Conservation (phyloP, 306 rosid genomes). For the Cyclanthera cordifolia region DNA sequence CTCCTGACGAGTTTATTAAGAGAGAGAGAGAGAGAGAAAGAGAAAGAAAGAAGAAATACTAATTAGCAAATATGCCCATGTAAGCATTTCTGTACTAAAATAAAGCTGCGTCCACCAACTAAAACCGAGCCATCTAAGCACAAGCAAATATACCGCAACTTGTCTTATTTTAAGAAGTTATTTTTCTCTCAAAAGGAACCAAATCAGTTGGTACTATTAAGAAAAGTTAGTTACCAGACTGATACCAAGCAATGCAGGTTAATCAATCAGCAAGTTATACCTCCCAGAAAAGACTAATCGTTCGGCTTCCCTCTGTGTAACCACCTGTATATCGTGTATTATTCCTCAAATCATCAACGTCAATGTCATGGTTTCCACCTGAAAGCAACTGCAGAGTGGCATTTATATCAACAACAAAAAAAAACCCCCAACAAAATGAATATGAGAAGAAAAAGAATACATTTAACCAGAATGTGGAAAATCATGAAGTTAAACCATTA, state of each 20-base stretch:
- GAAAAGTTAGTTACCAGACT: not conserved
- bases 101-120: not conserved
- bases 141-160: not conserved
- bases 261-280: slow-evolving; percentile 28
- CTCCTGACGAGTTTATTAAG: not conserved
- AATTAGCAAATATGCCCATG: not conserved
- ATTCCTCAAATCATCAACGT: slow-evolving; percentile 67
- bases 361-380: slow-evolving; percentile 91
- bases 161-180: not conserved
- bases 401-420: not conserved
- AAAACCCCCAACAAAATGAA: not conserved
- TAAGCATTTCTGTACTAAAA: not conserved
- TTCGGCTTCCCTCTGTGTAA: slow-evolving; percentile 70
- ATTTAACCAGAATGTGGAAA: not conserved
- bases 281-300: slow-evolving; percentile 90
- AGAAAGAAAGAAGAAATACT: not conserved
- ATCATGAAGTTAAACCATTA: not conserved
- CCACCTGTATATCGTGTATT: slow-evolving; percentile 92
- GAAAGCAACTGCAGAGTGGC: slow-evolving; percentile 68
- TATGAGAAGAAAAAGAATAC: not conserved
- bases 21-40: not conserved
- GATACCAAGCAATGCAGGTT: not conserved
- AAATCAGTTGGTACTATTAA: not conserved
- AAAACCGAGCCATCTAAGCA: not conserved
- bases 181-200: not conserved